Percentiles rank a stretch among this genome's conserved stretches.
These are phyloP conservation scores for Arxiozyma telluris DNA, from an alignment of 1,139 yeast genomes.

Conservation along the genomic window DNA sequence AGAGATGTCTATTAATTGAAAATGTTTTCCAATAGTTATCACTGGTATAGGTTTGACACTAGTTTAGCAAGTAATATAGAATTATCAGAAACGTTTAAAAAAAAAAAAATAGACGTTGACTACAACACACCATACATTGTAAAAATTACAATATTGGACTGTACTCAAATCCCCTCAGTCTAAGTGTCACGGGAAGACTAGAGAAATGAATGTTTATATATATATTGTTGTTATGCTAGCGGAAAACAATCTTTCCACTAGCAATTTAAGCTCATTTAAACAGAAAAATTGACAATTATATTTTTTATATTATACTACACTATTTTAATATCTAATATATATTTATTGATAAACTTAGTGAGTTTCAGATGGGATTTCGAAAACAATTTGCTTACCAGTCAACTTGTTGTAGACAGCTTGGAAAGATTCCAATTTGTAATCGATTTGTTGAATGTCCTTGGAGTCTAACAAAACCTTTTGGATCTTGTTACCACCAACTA, in stretches of 20 bases:
- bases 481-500: slow-evolving; percentile 98
- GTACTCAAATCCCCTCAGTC: too few species aligned
- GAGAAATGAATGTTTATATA: too few species aligned
- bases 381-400: slow-evolving; percentile 99
- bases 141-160: too few species aligned
- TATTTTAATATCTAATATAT: slow-evolving; percentile 1
- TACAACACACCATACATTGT: too few species aligned
- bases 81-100: too few species aligned
- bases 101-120: too few species aligned
- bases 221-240: not conserved
- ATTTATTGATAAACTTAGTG: slow-evolving; percentile 34
- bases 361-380: slow-evolving; percentile 86
- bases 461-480: slow-evolving; percentile 97
- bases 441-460: slow-evolving; percentile 94
- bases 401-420: slow-evolving; percentile 97
- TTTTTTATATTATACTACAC: not conserved
- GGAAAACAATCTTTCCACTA: not conserved
- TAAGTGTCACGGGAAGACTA: too few species aligned
- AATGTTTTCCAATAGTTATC: too few species aligned
- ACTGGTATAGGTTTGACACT: too few species aligned
- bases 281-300: not conserved
- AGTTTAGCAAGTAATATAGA: too few species aligned
- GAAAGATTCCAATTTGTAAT: slow-evolving; percentile 99
- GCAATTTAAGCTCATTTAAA: not conserved
- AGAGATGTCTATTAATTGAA: too few species aligned